phyloP scores from a whole-genome alignment of 106 monocot genomes.

The Dendrobium catenatum region DNA sequence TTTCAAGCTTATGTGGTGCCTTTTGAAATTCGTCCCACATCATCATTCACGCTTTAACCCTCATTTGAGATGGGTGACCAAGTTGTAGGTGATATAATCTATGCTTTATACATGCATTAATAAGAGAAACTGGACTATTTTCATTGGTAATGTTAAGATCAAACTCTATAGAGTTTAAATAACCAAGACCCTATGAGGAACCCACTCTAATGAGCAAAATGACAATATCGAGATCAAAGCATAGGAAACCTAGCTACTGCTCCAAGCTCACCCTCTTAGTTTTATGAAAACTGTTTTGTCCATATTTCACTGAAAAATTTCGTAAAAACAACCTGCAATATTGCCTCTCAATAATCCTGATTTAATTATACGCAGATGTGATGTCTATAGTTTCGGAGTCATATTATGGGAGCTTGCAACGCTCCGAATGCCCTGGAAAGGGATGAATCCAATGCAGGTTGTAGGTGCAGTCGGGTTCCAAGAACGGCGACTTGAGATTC shows the following conservation, averaged over 20 bases:
- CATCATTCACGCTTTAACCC: too few species aligned
- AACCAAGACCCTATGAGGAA: too few species aligned
- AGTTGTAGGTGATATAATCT: too few species aligned
- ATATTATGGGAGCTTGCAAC: conserved; percentile 98
- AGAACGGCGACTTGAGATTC: conserved; percentile 82
- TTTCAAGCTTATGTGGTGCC: too few species aligned
- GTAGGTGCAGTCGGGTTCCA: conserved; percentile 98
- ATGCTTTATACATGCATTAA: too few species aligned
- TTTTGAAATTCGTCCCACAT: too few species aligned
- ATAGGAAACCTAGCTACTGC: neutral
- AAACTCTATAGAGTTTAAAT: too few species aligned
- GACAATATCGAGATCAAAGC: too few species aligned
- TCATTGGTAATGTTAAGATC: too few species aligned
- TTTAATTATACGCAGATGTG: conserved; percentile 55
- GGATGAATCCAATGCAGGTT: conserved; percentile 99
- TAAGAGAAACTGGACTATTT: too few species aligned
- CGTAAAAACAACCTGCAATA: neutral
- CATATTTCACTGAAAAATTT: neutral
- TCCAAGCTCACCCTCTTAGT: neutral
- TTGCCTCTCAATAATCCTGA: neutral
- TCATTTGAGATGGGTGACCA: too few species aligned
- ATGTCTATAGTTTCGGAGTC: conserved; percentile 97
- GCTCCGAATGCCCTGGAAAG: conserved; percentile 89
- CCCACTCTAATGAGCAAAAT: too few species aligned
- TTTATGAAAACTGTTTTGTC: neutral